These are phyloP conservation scores for Fusarium praegraminearum DNA, from an alignment of 2,329 filamentous ascomycete species.

Conservation along the genomic window DNA sequence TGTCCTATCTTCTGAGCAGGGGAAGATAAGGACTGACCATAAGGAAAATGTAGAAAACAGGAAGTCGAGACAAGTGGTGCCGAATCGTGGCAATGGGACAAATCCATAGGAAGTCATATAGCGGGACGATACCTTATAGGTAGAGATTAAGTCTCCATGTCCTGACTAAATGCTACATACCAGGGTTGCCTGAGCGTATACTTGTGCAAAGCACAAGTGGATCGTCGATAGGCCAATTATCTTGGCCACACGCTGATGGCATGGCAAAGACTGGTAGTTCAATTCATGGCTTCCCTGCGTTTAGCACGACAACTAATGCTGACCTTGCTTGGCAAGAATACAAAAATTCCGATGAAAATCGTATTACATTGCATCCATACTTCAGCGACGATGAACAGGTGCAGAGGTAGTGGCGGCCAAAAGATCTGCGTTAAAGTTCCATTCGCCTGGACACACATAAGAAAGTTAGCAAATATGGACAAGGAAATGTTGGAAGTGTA, in stretches of 20 bases:
- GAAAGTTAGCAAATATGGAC: slow-evolving; percentile 41
- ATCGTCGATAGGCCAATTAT: slow-evolving; percentile 7
- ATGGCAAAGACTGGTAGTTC: neutral
- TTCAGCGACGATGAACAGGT: slow-evolving; percentile 41
- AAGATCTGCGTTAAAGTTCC: slow-evolving; percentile 58
- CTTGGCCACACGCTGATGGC: slow-evolving; percentile 3
- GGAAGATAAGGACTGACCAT: slow-evolving; percentile 22
- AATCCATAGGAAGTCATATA: slow-evolving; percentile 6
- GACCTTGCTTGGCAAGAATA: neutral
- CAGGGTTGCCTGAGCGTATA: slow-evolving; percentile 14
- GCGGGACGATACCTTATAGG: neutral
- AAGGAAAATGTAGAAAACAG: slow-evolving; percentile 28
- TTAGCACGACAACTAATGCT: neutral
- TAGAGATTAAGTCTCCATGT: slow-evolving; percentile 3
- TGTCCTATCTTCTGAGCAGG: slow-evolving; percentile 31
- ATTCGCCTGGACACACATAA: slow-evolving; percentile 54
- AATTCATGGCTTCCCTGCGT: neutral
- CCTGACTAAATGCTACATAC: slow-evolving; percentile 11
- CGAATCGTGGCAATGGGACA: neutral
- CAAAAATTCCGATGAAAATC: neutral
- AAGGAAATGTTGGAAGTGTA: neutral
- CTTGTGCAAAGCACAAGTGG: slow-evolving; percentile 11
- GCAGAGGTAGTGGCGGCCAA: slow-evolving; percentile 38
- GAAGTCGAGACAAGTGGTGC: slow-evolving; percentile 28
- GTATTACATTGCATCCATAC: neutral